Percentiles rank a stretch among this genome's conserved stretches.
Conservation (phyloP, 441 rosid species). For the Melastoma candidum region DNA sequence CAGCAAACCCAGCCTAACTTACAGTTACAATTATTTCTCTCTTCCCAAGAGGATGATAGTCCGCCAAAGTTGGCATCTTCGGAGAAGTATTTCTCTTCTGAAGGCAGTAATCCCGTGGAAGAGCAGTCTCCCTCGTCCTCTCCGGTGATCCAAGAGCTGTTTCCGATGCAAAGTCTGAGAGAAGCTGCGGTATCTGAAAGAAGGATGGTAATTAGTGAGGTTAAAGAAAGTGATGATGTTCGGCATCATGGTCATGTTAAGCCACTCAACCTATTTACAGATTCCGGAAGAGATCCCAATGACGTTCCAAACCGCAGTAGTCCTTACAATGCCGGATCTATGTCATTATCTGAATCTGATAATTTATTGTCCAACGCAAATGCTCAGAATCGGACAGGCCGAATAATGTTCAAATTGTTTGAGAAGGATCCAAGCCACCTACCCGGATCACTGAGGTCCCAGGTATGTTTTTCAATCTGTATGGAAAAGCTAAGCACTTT, state of each 20-base stretch:
- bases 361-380: constrained; percentile 74
- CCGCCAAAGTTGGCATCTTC: constrained; percentile 64
- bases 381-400: constrained; percentile 65
- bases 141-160: constrained; percentile 49
- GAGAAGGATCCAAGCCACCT: constrained; percentile 86
- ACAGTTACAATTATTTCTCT: constrained; percentile 69
- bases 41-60: constrained; percentile 60
- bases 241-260: constrained; percentile 22
- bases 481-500: background rate
- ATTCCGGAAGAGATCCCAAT: constrained; percentile 33
- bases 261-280: constrained; percentile 73
- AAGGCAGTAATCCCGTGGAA: constrained; percentile 71
- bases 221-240: constrained; percentile 28
- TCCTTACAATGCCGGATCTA: constrained; percentile 54
- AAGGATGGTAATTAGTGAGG: constrained; percentile 27
- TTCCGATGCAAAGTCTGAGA: constrained; percentile 62
- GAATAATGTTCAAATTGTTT: constrained; percentile 72
- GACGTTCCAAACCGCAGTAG: constrained; percentile 38
- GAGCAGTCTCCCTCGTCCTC: constrained; percentile 76
- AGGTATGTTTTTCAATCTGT: constrained; percentile 31
- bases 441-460: constrained; percentile 58
- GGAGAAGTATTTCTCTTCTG: constrained; percentile 78
- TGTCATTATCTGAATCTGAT: constrained; percentile 86
- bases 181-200: constrained; percentile 48
- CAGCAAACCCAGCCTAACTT: constrained; percentile 48